Evolutionary conservation across 768 basidiomycete genomes (phyloP).

Genomic region (Udeniomyces megalosporus): DNA sequence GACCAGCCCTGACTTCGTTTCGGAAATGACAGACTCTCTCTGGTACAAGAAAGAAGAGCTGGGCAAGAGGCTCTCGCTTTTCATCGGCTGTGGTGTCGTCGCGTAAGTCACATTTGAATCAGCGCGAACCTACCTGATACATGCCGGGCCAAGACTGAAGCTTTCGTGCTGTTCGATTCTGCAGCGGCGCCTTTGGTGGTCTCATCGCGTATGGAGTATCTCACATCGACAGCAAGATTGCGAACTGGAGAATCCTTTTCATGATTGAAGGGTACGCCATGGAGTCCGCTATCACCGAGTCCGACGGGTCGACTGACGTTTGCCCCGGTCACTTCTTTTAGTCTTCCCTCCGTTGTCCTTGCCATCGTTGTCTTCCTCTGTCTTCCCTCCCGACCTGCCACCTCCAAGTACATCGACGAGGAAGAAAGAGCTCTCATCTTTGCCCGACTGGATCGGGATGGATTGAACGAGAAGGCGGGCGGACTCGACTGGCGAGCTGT

Average conservation of each 20-base stretch:
- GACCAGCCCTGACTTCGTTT: background rate
- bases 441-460: conserved; percentile 24
- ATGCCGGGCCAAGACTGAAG: background rate
- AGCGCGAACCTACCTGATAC: background rate
- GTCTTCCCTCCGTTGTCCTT: conserved; percentile 23
- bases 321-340: background rate
- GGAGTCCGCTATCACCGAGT: no score
- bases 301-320: no score
- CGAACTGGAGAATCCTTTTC: conserved; percentile 29
- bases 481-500: conserved; percentile 20
- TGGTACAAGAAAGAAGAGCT: conserved; percentile 30
- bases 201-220: conserved; percentile 22
- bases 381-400: conserved; percentile 32
- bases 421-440: conserved; percentile 29
- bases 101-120: conserved; percentile 19
- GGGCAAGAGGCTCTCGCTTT: conserved; percentile 32
- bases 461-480: background rate
- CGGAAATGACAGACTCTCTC: background rate
- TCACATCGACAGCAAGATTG: conserved; percentile 20
- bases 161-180: background rate
- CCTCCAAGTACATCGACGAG: conserved; percentile 28
- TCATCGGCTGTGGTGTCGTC: conserved; percentile 30
- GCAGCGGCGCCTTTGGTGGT: conserved; percentile 1
- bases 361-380: conserved; percentile 31
- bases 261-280: conserved; percentile 32